Base-by-base conservation (phyloP, 2,329 filamentous ascomycete species). In the Corinectria fuckeliana region DNA sequence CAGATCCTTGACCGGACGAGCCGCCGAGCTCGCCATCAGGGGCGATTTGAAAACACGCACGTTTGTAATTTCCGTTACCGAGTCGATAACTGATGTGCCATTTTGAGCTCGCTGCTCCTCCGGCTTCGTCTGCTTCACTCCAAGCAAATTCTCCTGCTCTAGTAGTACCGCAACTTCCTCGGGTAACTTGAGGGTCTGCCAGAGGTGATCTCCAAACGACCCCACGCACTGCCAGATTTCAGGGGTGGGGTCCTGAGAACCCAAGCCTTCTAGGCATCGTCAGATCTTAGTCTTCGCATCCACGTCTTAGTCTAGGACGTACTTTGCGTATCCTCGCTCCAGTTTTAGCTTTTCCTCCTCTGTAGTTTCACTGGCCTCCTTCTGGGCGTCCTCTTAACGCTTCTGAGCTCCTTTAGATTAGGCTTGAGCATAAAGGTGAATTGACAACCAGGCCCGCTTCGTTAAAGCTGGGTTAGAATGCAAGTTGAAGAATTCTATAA, bases 341-440 rank as follows among this genome's bases (percentile, higher is more conserved):
- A 58, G 6, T 18, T 54, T 53, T n/a, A 45, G 32, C 42, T 30
- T 58, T 36, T 58, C 56, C 25, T 54, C 56, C 38, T 50, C 56
- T 2, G 36, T 30, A 20, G 18, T 25, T 26, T 75, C 73, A 3
- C 72, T 65, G 8, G 72, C 65, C 36, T 74, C 75, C 62, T 76
- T 71, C 64, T 75, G 69, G 18, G 76, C 68, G 1, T 77, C 77
- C 18, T 83, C 76, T 70, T 86, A 77, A 79, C 76, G 26, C 71
- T 83, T 79, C 55, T 77, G 76, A 23, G 81, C 79, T 25, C 82
- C 81, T 50, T 79, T 72, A 11, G 71, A 71, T 10, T 75, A 78
- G 3, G 85, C 83, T 71, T 94, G 91, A 0, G 94, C 94, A 55
- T 90, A 85, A 21, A 98, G 81, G 72, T 98, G 91, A 14, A 97